Conservation (phyloP, 2,329 filamentous ascomycete species). For the Dothistroma pini region DNA sequence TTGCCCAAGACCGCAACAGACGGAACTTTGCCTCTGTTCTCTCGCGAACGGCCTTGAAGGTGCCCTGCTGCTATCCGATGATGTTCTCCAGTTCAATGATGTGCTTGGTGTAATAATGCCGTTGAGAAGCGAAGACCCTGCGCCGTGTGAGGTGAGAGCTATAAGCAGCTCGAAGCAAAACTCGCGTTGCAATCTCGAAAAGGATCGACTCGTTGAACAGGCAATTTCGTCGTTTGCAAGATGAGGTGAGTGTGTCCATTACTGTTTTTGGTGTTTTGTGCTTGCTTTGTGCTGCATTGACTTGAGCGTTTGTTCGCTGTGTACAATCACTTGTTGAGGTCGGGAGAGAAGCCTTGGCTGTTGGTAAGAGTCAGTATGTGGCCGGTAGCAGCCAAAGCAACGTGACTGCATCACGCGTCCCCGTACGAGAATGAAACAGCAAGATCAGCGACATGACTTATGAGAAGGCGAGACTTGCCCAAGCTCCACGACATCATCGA, state of each 20-base stretch:
- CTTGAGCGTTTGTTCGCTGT: background rate
- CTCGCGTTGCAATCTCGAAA: conserved; percentile 4
- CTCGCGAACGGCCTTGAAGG: background rate
- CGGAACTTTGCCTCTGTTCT: background rate
- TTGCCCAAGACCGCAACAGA: background rate
- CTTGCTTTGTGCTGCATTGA: conserved; percentile 13
- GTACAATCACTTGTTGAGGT: conserved; percentile 11
- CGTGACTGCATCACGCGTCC: background rate
- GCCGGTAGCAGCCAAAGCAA: background rate
- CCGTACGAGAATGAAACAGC: conserved; percentile 1
- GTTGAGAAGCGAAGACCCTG: conserved; percentile 10
- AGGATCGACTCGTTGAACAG: conserved; percentile 7
- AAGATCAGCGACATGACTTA: conserved; percentile 7
- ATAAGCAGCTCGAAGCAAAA: conserved; percentile 9
- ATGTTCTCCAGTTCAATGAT: conserved; percentile 6
- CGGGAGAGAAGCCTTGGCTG: conserved; percentile 8
- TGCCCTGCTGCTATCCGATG: conserved; percentile 7
- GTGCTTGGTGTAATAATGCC: conserved; percentile 7
- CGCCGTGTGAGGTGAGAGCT: conserved; percentile 15
- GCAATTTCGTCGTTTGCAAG: conserved; percentile 5
- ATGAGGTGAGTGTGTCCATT: conserved; percentile 7
- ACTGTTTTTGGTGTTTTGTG: background rate
- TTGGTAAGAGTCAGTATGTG: conserved; percentile 6
- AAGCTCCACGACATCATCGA: conserved; percentile 90
- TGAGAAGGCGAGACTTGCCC: conserved; percentile 55